Percentiles rank a stretch among this genome's conserved stretches.
Conservation (phyloP, 1,139 yeast genomes). For the Scheffersomyces segobiensis region DNA sequence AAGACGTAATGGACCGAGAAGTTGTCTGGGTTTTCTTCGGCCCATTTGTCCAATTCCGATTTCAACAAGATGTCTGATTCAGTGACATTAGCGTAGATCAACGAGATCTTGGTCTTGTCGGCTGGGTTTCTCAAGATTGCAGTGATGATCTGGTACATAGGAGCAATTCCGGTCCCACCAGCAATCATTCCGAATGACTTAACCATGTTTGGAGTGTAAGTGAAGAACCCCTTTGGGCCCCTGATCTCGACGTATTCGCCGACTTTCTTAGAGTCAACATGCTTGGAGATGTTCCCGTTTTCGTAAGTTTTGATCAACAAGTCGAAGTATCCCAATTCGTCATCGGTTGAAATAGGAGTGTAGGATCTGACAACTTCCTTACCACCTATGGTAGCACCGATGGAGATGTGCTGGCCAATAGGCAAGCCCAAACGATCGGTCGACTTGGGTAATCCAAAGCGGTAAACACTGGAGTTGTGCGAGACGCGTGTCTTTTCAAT, state of each 20-base stretch:
- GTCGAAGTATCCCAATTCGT: slow-evolving; percentile 85
- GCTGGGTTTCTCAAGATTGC: slow-evolving; percentile 75
- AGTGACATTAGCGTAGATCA: slow-evolving; percentile 78
- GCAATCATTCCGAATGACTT: slow-evolving; percentile 83
- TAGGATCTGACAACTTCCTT: slow-evolving; percentile 89
- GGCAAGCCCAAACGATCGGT: slow-evolving; percentile 85
- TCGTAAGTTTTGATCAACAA: slow-evolving; percentile 90
- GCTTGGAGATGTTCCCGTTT: slow-evolving; percentile 82
- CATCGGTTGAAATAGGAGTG: slow-evolving; percentile 90
- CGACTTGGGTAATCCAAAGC: slow-evolving; percentile 79
- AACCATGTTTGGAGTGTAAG: slow-evolving; percentile 80
- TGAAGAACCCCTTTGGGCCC: slow-evolving; percentile 94
- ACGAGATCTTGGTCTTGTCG: slow-evolving; percentile 71
- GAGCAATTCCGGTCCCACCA: slow-evolving; percentile 93
- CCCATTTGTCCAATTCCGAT: slow-evolving; percentile 74
- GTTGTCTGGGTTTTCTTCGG: slow-evolving; percentile 59
- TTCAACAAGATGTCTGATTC: slow-evolving; percentile 78
- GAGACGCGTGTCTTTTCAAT: slow-evolving; percentile 75
- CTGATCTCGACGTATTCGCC: slow-evolving; percentile 53
- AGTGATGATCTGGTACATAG: slow-evolving; percentile 86
- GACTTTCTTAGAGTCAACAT: slow-evolving; percentile 61
- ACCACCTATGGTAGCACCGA: slow-evolving; percentile 72
- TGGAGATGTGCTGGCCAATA: slow-evolving; percentile 89
- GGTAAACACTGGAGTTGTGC: slow-evolving; percentile 81
- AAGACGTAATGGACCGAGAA: slow-evolving; percentile 70